Base-by-base conservation (phyloP, 768 basidiomycete species). In the Heimioporus sp. region DNA sequence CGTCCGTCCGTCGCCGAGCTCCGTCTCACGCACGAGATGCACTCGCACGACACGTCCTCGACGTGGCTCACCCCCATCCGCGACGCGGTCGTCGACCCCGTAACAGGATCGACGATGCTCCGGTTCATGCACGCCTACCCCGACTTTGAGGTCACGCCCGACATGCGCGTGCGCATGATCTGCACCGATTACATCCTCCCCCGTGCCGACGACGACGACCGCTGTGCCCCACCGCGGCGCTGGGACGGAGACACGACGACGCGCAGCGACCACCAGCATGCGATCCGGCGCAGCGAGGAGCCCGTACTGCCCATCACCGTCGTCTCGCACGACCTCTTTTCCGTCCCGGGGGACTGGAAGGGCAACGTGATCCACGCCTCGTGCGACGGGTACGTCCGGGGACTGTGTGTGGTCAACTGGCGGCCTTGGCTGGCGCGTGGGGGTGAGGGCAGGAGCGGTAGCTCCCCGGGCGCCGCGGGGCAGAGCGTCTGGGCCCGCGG, bases 21-120 rank as follows among this genome's bases (percentile, higher is more conserved):
- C 40, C 59, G 62, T n/a, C 53, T 61, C 19, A 64, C 51, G 7
- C 62, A 64, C 13, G 62, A 65, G 40, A 19, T 30, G 6, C 42
- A 50, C 48, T 45, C 51, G n/a, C 53, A 52, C 5, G 41, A 53
- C 32, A 48, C 45, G 8, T 30, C 45, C 7, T 62, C 53, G 2
- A 5, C 48, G 11, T 62, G 53, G 56, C 51, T 55, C 1, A 10
- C 36, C n/a, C 63, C 50, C 16, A 53, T 63, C 34, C 52, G 59
- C 40, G 35, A 51, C 43, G 32, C 48, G 5, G n/a, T 24, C 30
- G 31, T 59, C 15, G 52, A 65, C 32, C 51, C 53, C 0, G 20
- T 38, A 10, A 55, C 55, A 5, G 16, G 13, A 6, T 31, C 60
- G 20, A 62, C 53, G 17, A 62, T 60, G 17, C 56, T 65, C 52